A percentile compares a stretch with the other conserved stretches of the same genome.
Evolutionary conservation across 2,329 filamentous ascomycete genomes (phyloP).

Genomic region (Fusarium sp.): DNA sequence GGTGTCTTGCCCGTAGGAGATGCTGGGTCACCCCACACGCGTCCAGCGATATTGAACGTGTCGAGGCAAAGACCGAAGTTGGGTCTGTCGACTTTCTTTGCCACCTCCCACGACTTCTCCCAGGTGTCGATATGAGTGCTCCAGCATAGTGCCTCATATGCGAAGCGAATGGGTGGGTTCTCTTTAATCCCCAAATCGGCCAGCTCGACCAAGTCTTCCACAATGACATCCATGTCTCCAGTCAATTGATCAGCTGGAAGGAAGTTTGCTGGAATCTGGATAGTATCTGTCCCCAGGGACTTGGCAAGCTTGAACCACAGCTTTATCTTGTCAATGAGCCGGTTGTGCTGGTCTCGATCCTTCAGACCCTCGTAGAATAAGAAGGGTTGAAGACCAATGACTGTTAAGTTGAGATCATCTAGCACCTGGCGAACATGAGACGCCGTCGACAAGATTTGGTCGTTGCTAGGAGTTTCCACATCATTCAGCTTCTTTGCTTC

Average conservation of each 20-base stretch:
- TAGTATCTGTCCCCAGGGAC: background rate
- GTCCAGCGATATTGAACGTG: slow-evolving; percentile 14
- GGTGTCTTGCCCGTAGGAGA: slow-evolving; percentile 9
- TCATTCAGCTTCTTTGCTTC: slow-evolving; percentile 6
- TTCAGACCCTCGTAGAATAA: slow-evolving; percentile 14
- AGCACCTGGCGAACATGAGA: slow-evolving; percentile 1
- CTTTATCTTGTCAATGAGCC: slow-evolving; percentile 3
- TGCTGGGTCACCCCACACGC: slow-evolving; percentile 21
- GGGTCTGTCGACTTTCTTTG: slow-evolving; percentile 1
- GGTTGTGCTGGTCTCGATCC: slow-evolving; percentile 4
- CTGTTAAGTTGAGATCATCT: background rate
- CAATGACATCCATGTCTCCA: slow-evolving; percentile 18
- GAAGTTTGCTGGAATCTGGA: slow-evolving; percentile 25
- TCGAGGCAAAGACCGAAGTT: slow-evolving; percentile 21
- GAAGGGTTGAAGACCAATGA: slow-evolving; percentile 16
- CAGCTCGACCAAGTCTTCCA: background rate
- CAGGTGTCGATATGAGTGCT: slow-evolving; percentile 15
- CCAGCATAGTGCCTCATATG: slow-evolving; percentile 17
- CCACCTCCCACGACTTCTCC: slow-evolving; percentile 22
- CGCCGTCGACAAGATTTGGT: background rate
- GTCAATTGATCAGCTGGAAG: slow-evolving; percentile 20
- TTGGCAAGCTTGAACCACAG: slow-evolving; percentile 13
- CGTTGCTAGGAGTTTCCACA: background rate
- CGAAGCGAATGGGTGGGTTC: slow-evolving; percentile 6
- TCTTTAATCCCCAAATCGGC: slow-evolving; percentile 11